Conservation (phyloP, 768 basidiomycete genomes). For the Chalciporus chontae region DNA sequence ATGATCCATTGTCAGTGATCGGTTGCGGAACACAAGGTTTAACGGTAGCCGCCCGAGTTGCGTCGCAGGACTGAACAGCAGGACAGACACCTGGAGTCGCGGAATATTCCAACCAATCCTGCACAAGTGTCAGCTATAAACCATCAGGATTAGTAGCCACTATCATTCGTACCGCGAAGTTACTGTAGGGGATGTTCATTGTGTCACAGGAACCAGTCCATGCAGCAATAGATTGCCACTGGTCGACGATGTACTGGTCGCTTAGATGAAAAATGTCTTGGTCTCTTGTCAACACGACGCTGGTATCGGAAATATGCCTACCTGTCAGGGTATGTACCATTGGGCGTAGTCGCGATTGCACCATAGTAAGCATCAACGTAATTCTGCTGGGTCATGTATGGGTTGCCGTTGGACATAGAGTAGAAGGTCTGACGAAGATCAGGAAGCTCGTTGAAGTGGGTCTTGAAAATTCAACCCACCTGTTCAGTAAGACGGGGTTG, state of each 20-base stretch:
- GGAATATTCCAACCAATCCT: constrained; percentile 26
- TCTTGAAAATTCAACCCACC: not conserved
- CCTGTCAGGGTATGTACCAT: constrained; percentile 16
- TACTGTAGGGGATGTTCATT: constrained; percentile 18
- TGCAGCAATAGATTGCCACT: constrained; percentile 21
- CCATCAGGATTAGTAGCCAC: not conserved
- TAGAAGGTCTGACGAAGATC: constrained; percentile 11
- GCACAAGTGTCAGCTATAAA: not conserved
- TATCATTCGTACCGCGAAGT: constrained; percentile 15
- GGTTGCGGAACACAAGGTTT: constrained; percentile 20
- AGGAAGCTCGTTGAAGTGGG: not conserved
- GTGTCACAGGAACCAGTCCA: constrained; percentile 23
- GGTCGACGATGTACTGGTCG: not conserved
- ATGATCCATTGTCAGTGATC: constrained; percentile 20
- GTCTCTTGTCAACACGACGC: too few species aligned
- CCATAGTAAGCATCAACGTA: constrained; percentile 23
- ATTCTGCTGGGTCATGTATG: constrained; percentile 19
- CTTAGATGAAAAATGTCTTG: not conserved
- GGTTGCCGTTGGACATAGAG: constrained; percentile 18
- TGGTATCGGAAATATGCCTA: not conserved
- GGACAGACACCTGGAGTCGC: constrained; percentile 18
- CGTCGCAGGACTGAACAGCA: constrained; percentile 11
- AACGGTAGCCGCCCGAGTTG: not conserved
- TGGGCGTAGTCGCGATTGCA: constrained; percentile 17
- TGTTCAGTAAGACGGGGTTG: constrained; percentile 16